Evolutionary conservation across 768 basidiomycete species (phyloP), one percentile per base, ranked within the genome.

Genomic region (Serpula lacrymans): DNA sequence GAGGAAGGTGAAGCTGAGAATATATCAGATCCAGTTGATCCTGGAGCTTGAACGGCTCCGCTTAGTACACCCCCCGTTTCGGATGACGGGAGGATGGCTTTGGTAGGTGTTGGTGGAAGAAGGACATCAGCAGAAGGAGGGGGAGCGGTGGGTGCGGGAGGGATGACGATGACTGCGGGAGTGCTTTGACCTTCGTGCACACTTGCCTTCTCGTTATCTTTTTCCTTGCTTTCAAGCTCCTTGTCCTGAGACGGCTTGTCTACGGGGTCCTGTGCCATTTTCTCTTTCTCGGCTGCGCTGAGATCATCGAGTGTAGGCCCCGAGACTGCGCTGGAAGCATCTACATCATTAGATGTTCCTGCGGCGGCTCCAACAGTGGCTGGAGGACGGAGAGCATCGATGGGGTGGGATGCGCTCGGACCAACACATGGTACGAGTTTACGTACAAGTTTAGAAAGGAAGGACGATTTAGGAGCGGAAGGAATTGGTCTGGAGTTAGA

Each of bases 1-100:
- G 54, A 46, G 30, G 41, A 39, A 21, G 53, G 48, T 30, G 61
- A 48, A 24, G 60, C 51, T 31, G 59, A 57, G 42, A 62, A 52
- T 29, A 59, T 51, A 35, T 63, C 60, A 2, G 58, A 46, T 30
- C 77, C 86, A 34, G 77, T 85, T 18, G 90, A 88, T 23, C 92
- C 92, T 11, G 94, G 92, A 2, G 91, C 77, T 54, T 93, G 88
- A 17, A 95, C 93, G 31, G 89, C 88, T 23, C 90, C 86, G n/a
- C 89, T 91, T 8, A 87, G 88, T 49, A 96, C 70, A 11, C 88
- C 91, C 46, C 83, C 90, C 6, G 91, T 90, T 64, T 93, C 91
- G 7, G 81, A 77, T 18, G 71, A 67, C 6, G 88, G 78, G 5
- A 77, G 51, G 45, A 72, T 58, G 12, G 38, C 32, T 12, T 57